phyloP scores from a whole-genome alignment of 192 early-diverging fungal species.

The Lunasporangiospora selenospora region DNA sequence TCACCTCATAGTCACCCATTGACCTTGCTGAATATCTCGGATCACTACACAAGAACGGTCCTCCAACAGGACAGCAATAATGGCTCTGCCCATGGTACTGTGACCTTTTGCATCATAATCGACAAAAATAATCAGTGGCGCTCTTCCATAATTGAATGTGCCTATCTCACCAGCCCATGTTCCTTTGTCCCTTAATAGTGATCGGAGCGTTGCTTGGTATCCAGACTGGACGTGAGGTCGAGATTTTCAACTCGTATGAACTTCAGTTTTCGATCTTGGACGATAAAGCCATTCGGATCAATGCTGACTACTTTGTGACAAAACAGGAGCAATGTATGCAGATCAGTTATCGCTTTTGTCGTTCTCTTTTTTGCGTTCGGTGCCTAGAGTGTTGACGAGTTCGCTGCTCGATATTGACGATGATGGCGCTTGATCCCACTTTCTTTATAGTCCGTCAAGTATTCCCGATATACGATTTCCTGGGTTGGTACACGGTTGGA shows the following conservation, averaged over 20 bases:
- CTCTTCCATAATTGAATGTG: not conserved
- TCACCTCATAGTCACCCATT: constrained; percentile 73
- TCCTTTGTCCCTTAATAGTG: constrained; percentile 47
- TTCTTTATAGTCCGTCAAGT: constrained; percentile 73
- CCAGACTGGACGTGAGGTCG: constrained; percentile 80
- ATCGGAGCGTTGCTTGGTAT: constrained; percentile 80
- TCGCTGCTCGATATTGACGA: too few relatives aligned
- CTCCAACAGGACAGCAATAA: constrained; percentile 60
- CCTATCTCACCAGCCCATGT: not conserved
- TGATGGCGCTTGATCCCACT: too few relatives aligned
- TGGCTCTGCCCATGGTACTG: constrained; percentile 26
- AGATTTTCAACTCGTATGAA: constrained; percentile 88
- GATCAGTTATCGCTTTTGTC: too few relatives aligned
- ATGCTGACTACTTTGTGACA: constrained; percentile 67
- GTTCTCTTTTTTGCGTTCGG: too few relatives aligned
- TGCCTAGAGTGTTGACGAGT: too few relatives aligned
- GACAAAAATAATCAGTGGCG: not conserved
- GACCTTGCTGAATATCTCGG: constrained; percentile 87
- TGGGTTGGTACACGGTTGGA: constrained; percentile 89
- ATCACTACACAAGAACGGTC: constrained; percentile 80
- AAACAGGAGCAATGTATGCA: constrained; percentile 82
- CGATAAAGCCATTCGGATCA: constrained; percentile 56
- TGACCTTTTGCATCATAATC: not conserved
- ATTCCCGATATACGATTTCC: constrained; percentile 80
- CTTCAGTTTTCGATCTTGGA: constrained; percentile 55